Evolutionary conservation across 1,284 basidiomycete genomes (phyloP), one percentile per base, ranked within the genome.

Genomic region (Tremellales sp.): DNA sequence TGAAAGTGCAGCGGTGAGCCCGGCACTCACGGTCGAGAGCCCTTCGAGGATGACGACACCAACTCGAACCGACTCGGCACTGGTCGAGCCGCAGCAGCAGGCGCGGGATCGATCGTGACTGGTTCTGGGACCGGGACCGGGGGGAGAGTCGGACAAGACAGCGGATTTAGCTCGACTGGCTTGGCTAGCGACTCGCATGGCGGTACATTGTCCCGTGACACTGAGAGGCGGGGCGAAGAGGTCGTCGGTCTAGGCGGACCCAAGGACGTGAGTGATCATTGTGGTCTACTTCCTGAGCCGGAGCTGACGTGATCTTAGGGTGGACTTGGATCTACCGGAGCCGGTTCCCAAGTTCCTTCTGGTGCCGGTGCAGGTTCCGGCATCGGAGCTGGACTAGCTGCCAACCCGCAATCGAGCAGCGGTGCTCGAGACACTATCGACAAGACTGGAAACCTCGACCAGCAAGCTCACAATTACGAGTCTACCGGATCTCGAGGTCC

Each of bases 1-100:
- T 40, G 45, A 39, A 35, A 40, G 13, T 25, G n/a, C 44, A 60
- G 57, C 46, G 63, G 63, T 26, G 51, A 52, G 24, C 57, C 57
- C 26, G 61, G 60, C 24, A 63, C 61, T n/a, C 61, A 61, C 27
- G 63, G 63, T 36, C 57, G 63, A 33, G 63, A 65, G 49, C 57
- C 57, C 3, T 65, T 65, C 41, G 61, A 63, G 44, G 55, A 61
- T 29, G 45, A 46, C 42, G 10, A 15, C 15, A 31, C 29, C 15
- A 8, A 8, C 29, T 40, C 36, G 8, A 8, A 8, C 29, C 10
- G 29, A 31, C 29, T 8, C 10, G 8, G 15, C 29, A 15, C 8
- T 31, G 29, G 29, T 31, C 29, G 8, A 8, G 15, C 10, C 29
- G 29, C 10, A 8, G 10, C 8, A 31, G 29, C 8, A 31, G 29